Conservation (phyloP, 2,329 filamentous ascomycete genomes). For the Aspergillus sp. region DNA sequence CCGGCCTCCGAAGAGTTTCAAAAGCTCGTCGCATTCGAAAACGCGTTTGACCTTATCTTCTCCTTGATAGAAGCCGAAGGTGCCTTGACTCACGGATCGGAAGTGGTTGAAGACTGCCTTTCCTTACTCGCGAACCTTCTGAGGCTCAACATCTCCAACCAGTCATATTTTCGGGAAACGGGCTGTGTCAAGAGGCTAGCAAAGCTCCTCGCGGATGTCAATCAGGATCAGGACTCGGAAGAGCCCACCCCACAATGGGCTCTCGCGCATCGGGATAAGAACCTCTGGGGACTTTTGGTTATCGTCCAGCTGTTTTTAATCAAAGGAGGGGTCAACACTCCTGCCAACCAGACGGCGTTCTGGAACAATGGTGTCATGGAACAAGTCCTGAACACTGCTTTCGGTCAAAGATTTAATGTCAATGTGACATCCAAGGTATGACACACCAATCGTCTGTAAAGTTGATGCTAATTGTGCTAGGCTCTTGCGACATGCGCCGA, state of each 20-base stretch:
- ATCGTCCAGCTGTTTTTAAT: constrained; percentile 85
- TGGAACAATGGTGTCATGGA: constrained; percentile 79
- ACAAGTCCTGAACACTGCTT: constrained; percentile 79
- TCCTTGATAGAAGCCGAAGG: constrained; percentile 80
- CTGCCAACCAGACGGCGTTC: constrained; percentile 81
- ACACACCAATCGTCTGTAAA: constrained; percentile 21
- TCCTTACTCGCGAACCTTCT: constrained; percentile 88
- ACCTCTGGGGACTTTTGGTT: constrained; percentile 84
- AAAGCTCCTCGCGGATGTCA: constrained; percentile 64
- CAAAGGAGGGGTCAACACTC: constrained; percentile 74
- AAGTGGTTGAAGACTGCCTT: constrained; percentile 88
- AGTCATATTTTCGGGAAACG: constrained; percentile 89
- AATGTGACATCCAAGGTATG: constrained; percentile 77
- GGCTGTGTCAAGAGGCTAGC: constrained; percentile 75
- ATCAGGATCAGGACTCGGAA: constrained; percentile 56
- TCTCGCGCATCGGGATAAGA: constrained; percentile 78
- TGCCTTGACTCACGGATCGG: constrained; percentile 76
- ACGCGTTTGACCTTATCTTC: constrained; percentile 86
- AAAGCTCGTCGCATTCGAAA: constrained; percentile 93
- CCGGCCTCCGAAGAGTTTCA: constrained; percentile 85
- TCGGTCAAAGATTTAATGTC: constrained; percentile 69
- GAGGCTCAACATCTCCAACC: constrained; percentile 84
- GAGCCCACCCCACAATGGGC: constrained; percentile 72
- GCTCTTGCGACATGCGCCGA: constrained; percentile 84
- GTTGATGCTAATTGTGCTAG: constrained; percentile 42